Evolutionary conservation across 768 basidiomycete genomes (phyloP).

Genomic region (Tricholoma terreum): DNA sequence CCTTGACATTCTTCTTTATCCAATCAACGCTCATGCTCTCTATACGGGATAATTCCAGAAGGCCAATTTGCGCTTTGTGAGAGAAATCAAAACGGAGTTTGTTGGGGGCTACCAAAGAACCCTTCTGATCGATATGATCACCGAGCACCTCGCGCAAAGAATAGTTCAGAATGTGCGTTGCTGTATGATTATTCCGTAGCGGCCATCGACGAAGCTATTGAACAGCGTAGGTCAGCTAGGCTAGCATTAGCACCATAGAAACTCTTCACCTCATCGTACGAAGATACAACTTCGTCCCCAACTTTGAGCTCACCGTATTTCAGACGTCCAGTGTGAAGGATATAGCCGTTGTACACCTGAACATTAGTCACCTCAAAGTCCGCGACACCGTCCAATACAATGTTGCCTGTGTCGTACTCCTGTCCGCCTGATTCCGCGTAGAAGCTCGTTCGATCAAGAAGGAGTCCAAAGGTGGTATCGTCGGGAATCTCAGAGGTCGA

Average conservation of each 20-base stretch:
- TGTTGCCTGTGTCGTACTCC: slow-evolving; percentile 93
- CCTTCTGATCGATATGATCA: slow-evolving; percentile 97
- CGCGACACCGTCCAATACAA: slow-evolving; percentile 85
- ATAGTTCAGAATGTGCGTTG: slow-evolving; percentile 97
- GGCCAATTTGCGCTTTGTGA: slow-evolving; percentile 84
- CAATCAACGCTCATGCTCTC: slow-evolving; percentile 83
- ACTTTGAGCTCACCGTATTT: slow-evolving; percentile 84
- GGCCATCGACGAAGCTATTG: slow-evolving; percentile 87
- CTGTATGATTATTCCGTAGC: slow-evolving; percentile 96
- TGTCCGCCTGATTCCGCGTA: slow-evolving; percentile 98
- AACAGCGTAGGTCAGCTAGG: not conserved
- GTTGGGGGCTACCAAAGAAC: slow-evolving; percentile 92
- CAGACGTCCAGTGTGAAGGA: slow-evolving; percentile 86
- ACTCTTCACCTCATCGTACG: slow-evolving; percentile 81
- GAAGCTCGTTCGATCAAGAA: slow-evolving; percentile 92
- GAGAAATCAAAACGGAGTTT: slow-evolving; percentile 99
- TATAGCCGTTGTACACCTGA: slow-evolving; percentile 93
- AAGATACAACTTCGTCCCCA: slow-evolving; percentile 79
- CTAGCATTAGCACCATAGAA: not conserved
- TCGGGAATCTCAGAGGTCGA: slow-evolving; percentile 67
- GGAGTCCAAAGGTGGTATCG: slow-evolving; percentile 72
- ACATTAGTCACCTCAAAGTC: slow-evolving; percentile 95
- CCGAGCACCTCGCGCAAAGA: slow-evolving; percentile 90
- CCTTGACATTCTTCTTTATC: slow-evolving; percentile 86
- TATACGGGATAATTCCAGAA: slow-evolving; percentile 75